Conservation (phyloP, 2,329 filamentous ascomycete genomes). For the Ophiostoma novo-ulmi region DNA sequence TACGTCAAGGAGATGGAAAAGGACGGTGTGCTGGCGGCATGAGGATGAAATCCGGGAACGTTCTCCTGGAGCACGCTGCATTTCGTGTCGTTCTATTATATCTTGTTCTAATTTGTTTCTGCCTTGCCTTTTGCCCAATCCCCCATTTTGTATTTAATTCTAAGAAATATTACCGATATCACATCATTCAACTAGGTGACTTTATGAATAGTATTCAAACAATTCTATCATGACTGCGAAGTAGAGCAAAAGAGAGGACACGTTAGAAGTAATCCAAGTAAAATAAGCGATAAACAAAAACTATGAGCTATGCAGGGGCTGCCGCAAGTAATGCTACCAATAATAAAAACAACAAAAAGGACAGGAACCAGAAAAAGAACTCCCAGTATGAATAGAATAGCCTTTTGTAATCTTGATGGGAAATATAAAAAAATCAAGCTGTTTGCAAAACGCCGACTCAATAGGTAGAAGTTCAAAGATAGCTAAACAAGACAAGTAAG, state of each 20-base stretch:
- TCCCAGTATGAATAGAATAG: slow-evolving; percentile 2
- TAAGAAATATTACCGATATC: neutral
- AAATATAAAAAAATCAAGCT: neutral
- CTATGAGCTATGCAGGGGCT: neutral
- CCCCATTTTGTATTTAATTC: slow-evolving; percentile 6
- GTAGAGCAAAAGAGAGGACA: neutral
- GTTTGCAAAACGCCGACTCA: slow-evolving; percentile 4
- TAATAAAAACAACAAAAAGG: neutral
- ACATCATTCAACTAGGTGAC: too few species aligned
- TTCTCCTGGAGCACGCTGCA: neutral
- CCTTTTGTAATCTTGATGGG: neutral
- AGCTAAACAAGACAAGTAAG: neutral
- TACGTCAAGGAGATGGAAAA: slow-evolving; percentile 87
- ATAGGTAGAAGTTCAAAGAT: neutral
- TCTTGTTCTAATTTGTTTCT: neutral
- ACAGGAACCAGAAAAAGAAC: slow-evolving; percentile 1
- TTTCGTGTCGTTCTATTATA: neutral
- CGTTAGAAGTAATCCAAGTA: neutral
- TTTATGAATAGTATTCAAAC: neutral
- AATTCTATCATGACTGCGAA: neutral
- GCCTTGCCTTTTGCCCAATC: neutral
- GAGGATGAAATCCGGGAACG: neutral
- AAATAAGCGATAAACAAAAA: neutral
- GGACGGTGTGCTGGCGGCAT: slow-evolving; percentile 43
- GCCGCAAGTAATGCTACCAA: neutral